These are phyloP conservation scores for Citrus trifoliata DNA, from an alignment of 345 rosid species.

Conservation along the genomic window DNA sequence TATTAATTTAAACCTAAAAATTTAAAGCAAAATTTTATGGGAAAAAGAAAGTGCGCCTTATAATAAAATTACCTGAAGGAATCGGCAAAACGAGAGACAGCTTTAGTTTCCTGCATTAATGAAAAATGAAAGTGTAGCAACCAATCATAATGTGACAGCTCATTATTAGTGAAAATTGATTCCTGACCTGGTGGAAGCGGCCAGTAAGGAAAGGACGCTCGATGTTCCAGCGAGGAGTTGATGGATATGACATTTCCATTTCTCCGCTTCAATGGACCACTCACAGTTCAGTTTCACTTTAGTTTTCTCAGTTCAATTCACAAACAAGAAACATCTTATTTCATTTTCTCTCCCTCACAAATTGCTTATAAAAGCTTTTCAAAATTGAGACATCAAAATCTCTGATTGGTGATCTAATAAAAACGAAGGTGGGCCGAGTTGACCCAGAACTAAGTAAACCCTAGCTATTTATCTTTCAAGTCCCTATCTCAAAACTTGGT, in stretches of 20 bases:
- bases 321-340: too few relatives aligned
- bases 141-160: background rate
- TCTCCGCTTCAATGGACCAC: background rate
- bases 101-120: constrained; percentile 52
- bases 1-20: background rate
- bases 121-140: background rate
- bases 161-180: background rate
- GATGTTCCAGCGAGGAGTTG: constrained; percentile 91
- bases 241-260: constrained; percentile 54
- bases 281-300: background rate
- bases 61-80: constrained; percentile 40
- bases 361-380: too few relatives aligned
- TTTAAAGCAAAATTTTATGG: background rate
- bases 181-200: constrained; percentile 68
- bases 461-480: too few relatives aligned
- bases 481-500: too few relatives aligned
- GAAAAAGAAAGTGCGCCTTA: background rate
- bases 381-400: too few relatives aligned
- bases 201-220: constrained; percentile 93
- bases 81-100: constrained; percentile 55
- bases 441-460: too few relatives aligned
- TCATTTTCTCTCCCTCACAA: too few relatives aligned
- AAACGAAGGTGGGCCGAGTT: too few relatives aligned
- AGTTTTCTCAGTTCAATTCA: background rate
- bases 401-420: too few relatives aligned